Conservation (phyloP, 139 green algal genomes). For the Pleodorina starrii region DNA sequence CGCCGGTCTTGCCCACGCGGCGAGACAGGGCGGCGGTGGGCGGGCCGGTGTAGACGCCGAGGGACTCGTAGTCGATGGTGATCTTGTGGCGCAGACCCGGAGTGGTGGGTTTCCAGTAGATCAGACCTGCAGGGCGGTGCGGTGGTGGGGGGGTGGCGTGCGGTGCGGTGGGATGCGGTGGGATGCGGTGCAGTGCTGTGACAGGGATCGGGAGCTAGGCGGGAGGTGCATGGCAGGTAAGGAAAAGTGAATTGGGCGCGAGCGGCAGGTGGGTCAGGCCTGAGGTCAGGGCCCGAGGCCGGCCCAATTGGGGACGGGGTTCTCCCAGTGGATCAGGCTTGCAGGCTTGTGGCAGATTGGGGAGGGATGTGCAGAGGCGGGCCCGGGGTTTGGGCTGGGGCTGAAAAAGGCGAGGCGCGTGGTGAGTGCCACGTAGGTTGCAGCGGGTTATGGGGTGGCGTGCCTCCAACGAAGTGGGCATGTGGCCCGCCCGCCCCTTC, state of each 20-base stretch:
- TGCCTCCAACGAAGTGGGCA: background rate
- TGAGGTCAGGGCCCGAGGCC: too few species aligned
- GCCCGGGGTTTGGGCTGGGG: too few species aligned
- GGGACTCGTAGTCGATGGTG: slow-evolving; percentile 55
- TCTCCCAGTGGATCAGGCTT: too few species aligned
- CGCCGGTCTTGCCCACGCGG: slow-evolving; percentile 73
- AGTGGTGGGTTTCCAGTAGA: slow-evolving; percentile 90
- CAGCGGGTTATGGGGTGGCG: too few species aligned
- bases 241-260: too few species aligned
- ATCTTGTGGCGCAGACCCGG: slow-evolving; percentile 82
- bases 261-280: too few species aligned
- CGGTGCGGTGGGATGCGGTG: too few species aligned
- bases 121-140: slow-evolving; percentile 80
- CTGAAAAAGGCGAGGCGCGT: background rate
- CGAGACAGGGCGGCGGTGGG: slow-evolving; percentile 55
- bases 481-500: background rate
- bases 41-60: slow-evolving; percentile 68
- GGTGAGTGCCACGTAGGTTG: background rate
- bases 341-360: too few species aligned
- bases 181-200: background rate
- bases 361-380: too few species aligned
- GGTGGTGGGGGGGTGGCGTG: background rate
- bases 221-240: too few species aligned
- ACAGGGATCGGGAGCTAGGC: too few species aligned
- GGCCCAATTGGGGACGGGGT: too few species aligned